phyloP scores from a whole-genome alignment of 2,329 filamentous ascomycete genomes.

The Calonectria pauciramosa region DNA sequence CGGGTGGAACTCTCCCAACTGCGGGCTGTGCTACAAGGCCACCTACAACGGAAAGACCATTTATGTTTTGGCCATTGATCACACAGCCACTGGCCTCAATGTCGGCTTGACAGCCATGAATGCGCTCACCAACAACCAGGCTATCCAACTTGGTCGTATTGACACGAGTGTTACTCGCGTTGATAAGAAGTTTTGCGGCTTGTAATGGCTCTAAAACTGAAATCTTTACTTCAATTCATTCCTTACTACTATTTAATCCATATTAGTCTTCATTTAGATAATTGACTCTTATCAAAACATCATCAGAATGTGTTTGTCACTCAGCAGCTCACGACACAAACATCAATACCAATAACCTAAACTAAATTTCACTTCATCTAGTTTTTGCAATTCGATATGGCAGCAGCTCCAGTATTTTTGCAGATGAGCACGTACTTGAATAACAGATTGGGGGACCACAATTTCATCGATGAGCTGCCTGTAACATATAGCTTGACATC shows the following conservation, averaged over 20 bases:
- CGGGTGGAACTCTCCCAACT: conserved; percentile 69
- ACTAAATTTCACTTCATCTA: too few species aligned
- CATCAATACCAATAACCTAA: not conserved
- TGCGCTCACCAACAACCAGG: conserved; percentile 66
- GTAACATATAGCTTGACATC: too few species aligned
- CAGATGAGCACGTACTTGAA: too few species aligned
- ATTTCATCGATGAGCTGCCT: too few species aligned
- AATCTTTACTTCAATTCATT: conserved; percentile 37
- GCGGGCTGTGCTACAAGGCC: conserved; percentile 72
- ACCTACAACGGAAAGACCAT: conserved; percentile 65
- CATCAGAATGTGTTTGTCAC: not conserved
- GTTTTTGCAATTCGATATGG: too few species aligned
- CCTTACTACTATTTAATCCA: conserved; percentile 33
- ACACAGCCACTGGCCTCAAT: conserved; percentile 65
- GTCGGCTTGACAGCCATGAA: conserved; percentile 69
- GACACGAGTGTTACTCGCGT: conserved; percentile 64
- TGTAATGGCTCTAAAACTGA: conserved; percentile 43
- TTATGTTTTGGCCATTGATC: conserved; percentile 70
- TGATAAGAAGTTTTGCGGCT: conserved; percentile 58
- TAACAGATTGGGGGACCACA: too few species aligned
- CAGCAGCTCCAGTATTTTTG: too few species aligned
- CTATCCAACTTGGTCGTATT: conserved; percentile 63
- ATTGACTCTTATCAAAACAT: conserved; percentile 35
- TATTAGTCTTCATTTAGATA: conserved; percentile 36
- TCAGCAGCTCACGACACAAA: not conserved